Evolutionary conservation across 1,284 basidiomycete genomes (phyloP).

Genomic region (Stereum hirsutum): DNA sequence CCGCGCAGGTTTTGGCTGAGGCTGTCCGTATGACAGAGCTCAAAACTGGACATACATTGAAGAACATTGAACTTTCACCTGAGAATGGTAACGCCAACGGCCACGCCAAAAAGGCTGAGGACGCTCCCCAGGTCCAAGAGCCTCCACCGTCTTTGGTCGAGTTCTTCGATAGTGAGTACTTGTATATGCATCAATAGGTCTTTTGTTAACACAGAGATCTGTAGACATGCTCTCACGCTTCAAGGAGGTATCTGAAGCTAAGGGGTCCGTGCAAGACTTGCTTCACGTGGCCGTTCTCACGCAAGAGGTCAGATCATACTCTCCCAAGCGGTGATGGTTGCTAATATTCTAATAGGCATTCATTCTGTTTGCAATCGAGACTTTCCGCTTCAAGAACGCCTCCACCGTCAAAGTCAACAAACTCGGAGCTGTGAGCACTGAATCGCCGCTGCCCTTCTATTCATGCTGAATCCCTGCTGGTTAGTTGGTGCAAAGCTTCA

Average conservation of each 20-base stretch:
- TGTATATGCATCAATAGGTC: slow-evolving; percentile 2
- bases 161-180: slow-evolving; percentile 52
- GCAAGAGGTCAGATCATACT: slow-evolving; percentile 50
- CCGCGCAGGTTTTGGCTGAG: slow-evolving; percentile 60
- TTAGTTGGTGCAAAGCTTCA: slow-evolving; percentile 59
- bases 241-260: slow-evolving; percentile 27
- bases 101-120: slow-evolving; percentile 58
- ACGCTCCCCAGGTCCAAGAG: slow-evolving; percentile 49
- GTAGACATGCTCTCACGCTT: slow-evolving; percentile 50
- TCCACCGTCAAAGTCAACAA: slow-evolving; percentile 65
- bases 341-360: slow-evolving; percentile 38
- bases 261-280: slow-evolving; percentile 37
- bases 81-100: slow-evolving; percentile 38
- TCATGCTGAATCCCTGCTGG: slow-evolving; percentile 3
- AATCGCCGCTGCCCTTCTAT: slow-evolving; percentile 1
- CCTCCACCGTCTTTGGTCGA: slow-evolving; percentile 41
- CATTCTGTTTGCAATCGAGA: slow-evolving; percentile 54
- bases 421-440: slow-evolving; percentile 45
- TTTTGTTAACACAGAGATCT: background rate
- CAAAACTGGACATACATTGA: slow-evolving; percentile 59
- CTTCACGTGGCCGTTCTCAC: slow-evolving; percentile 63
- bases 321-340: background rate
- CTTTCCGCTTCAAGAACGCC: slow-evolving; percentile 58
- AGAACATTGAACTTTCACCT: slow-evolving; percentile 45
- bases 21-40: slow-evolving; percentile 59